These are phyloP conservation scores for Lasiosphaeris hirsuta DNA, from an alignment of 495 filamentous ascomycete species.

Conservation along the genomic window DNA sequence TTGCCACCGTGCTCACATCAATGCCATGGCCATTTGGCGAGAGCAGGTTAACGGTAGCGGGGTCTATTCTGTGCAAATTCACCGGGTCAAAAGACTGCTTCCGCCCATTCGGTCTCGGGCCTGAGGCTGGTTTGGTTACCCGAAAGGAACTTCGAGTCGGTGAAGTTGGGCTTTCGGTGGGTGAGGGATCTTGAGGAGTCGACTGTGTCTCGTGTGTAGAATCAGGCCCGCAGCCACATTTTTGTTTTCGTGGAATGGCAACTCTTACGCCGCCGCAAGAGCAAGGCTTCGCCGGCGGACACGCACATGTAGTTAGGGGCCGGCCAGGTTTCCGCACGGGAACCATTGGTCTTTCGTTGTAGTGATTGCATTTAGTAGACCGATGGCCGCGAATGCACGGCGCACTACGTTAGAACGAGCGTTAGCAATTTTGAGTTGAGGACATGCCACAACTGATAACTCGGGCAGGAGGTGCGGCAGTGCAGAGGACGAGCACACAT, in stretches of 20 bases:
- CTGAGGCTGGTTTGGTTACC: constrained; percentile 35
- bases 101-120: constrained; percentile 29
- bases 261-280: constrained; percentile 49
- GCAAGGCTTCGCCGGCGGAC: constrained; percentile 57
- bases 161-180: constrained; percentile 32
- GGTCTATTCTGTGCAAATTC: constrained; percentile 45
- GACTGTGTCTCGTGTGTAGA: neutral
- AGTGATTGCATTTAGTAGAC: constrained; percentile 79
- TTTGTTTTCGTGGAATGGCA: constrained; percentile 50
- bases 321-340: constrained; percentile 78
- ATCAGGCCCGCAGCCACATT: constrained; percentile 42
- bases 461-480: neutral
- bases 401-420: constrained; percentile 49
- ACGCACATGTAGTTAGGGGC: constrained; percentile 73
- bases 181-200: constrained; percentile 15
- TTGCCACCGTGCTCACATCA: constrained; percentile 13
- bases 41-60: constrained; percentile 39
- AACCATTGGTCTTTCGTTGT: constrained; percentile 66
- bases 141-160: constrained; percentile 38
- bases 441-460: too few species aligned
- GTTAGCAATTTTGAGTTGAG: constrained; percentile 20
- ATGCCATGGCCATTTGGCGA: constrained; percentile 15
- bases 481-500: neutral
- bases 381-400: constrained; percentile 84
- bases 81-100: constrained; percentile 45